Base-by-base conservation (phyloP, 352 stramenopile genomes). In the Pythium pyrilobum region DNA sequence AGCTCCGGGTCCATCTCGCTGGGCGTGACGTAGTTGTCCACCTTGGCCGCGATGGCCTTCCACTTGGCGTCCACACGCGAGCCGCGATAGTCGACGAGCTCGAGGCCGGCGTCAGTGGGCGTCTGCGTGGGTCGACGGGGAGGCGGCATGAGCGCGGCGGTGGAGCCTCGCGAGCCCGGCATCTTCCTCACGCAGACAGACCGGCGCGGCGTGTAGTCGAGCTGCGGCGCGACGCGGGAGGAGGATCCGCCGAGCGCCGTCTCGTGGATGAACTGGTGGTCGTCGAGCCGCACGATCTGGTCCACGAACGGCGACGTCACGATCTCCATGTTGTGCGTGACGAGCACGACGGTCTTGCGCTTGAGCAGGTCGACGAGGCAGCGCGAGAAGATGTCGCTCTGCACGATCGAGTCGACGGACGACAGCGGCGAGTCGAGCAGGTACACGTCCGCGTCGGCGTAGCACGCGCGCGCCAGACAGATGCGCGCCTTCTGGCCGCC, bases 331-430 rank as follows among this genome's bases (percentile, higher is more conserved):
- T 83, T 83, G 67, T 97, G 94, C 2, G 90, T 97, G 4, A 94
- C 89, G 23, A 97, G 70, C 27, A 97, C 56, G 7, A 96, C 71
- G 16, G 75, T 88, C 46, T 72, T 72, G 51, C 52, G 34, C 29
- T 51, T 44, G 32, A 67, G 47, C n/a, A 67, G 40, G 9, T 56
- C 15, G 15, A 59, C 25, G 7, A 67, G 24, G 23, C 59, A 67
- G 1, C 54, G 52, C 18, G 24, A 39, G 56, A 97, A 97, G 13
- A 97, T 63, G 66, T 95, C 78, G 46, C 79, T 81, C n/a, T 81
- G 89, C 27, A 98, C 92, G 63, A 97, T 86, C 36, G 82, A 79
- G 67, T 98, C 93, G 2, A 98, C 92, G 11, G 89, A 89, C 32
- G 71, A 71, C 1, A 98, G 62, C 20, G 85, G 74, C 53, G 97